Evolutionary conservation across 768 basidiomycete genomes (phyloP), one percentile per base, ranked within the genome.

Genomic region (Podaxis mareebaensis): DNA sequence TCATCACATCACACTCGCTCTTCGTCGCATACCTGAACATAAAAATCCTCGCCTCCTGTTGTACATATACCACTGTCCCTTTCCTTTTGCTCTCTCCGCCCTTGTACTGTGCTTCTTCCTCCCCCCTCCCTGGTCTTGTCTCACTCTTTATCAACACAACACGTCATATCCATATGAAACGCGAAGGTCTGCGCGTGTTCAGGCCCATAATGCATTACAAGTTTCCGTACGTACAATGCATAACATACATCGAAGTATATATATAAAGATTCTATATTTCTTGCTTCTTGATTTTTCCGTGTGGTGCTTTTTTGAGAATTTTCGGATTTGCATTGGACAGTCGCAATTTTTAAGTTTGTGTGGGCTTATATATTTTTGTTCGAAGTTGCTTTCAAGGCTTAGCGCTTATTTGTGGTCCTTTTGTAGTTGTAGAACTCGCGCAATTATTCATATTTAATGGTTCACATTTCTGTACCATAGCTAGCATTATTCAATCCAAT

Each of bases 111-210:
- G 30, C 10, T 33, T 13, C 33, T 28, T 55, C 17, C 17, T 22
- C 17, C 20, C 28, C 28, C 28, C 56, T 44, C 15, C 28, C 20
- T 33, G 30, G 49, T 2, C 30, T 49, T 36, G 58, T 24, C 20
- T 48, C 44, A 2, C 28, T 13, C 39, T 39, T 20, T 38, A 20
- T 24, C n/a, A 10, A 33, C 33, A 33, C 33, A 33, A 33, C 33
- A 33, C 33, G 10, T 13, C 39, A 20, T 39, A 40, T 56, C 22
- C 20, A 0, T 42, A 39, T n/a, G 36, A 38, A 22, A 48, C 46
- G 58, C 58, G 58, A 59, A 59, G 58, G 58, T 51, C 58, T 59
- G 58, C 58, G 58, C 46, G 46, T 30, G 13, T 59, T 59, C 58
- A 59, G 58, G 33, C 46, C 58, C 58, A 59, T 48, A 59, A 58